phyloP scores from a whole-genome alignment of 805 yeast genomes.

The Hanseniaspora pseudoguilliermondii region DNA sequence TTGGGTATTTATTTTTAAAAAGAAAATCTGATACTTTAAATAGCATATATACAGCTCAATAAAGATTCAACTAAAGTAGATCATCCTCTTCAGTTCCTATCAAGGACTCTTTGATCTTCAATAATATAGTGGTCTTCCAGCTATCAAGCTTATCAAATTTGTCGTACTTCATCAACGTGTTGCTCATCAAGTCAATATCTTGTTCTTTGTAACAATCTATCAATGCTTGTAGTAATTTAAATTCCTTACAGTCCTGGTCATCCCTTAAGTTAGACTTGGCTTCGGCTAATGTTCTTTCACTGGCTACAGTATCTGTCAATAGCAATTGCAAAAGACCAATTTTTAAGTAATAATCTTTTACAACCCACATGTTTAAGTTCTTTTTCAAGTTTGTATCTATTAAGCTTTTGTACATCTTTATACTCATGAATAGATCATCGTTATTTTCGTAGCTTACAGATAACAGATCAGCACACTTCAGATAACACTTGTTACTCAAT shows the following conservation, averaged over 20 bases:
- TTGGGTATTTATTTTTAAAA: no score
- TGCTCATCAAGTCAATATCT: slow-evolving; percentile 63
- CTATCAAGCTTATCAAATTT: slow-evolving; percentile 80
- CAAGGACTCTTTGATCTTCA: slow-evolving; percentile 66
- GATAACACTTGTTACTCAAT: slow-evolving; percentile 69
- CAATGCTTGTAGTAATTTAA: slow-evolving; percentile 49
- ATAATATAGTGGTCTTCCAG: slow-evolving; percentile 73
- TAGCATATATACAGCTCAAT: no score
- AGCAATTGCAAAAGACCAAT: slow-evolving; percentile 74
- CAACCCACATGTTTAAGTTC: slow-evolving; percentile 72
- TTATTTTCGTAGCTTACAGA: slow-evolving; percentile 37
- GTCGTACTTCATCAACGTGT: slow-evolving; percentile 68
- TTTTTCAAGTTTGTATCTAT: slow-evolving; percentile 66
- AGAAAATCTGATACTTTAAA: no score
- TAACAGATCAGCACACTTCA: slow-evolving; percentile 80
- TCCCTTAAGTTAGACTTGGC: slow-evolving; percentile 46
- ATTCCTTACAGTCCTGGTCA: slow-evolving; percentile 53
- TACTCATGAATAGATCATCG: slow-evolving; percentile 65
- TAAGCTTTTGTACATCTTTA: slow-evolving; percentile 62
- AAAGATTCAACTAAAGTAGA: slow-evolving; percentile 16
- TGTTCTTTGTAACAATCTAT: slow-evolving; percentile 67
- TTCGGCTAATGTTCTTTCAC: slow-evolving; percentile 53
- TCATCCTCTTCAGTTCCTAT: slow-evolving; percentile 60
- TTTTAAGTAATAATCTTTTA: slow-evolving; percentile 84
- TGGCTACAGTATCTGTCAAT: slow-evolving; percentile 75